Base-by-base conservation (phyloP, 306 rosid genomes). In the Rubus parviflorus region DNA sequence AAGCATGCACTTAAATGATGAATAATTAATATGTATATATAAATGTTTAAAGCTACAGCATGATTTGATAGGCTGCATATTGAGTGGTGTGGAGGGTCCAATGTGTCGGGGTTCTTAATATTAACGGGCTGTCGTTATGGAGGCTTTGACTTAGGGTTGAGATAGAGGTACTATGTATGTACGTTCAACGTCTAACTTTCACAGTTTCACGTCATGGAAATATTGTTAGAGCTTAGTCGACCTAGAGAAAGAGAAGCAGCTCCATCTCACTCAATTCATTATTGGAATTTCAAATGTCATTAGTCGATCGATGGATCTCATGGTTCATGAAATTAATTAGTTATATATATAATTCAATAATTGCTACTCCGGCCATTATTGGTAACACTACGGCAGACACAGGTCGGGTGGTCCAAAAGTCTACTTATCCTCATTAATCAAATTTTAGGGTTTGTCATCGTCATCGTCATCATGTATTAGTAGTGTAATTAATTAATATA, bases 111-210 rank as follows among this genome's bases (percentile, higher is more conserved):
- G 48, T 2, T 8, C 8, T 8, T 1, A 38, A 17, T 65, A 65
- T 35, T 7, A 3, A 37, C 8, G 25, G 41, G 66, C 13, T 15
- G 20, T 63, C 2, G 6, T 37, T 38, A 3, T 64, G 70, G 58
- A 74, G 8, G 19, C 70, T 41, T 61, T 74, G 78, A 74, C 78
- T 74, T 61, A 74, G 60, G 70, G 70, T 74, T 74, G 71, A 60
- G 66, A 25, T 5, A 1, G 69, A 51, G 53, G 42, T 62, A 67
- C 70, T 35, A 0, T 6, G 30, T 62, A 0, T 6, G 30, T 65
- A 19, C 42, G 46, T 62, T 61, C 58, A 58, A 62, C 78, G 70
- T 65, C 71, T 61, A 75, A 46, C 78, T 61, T 75, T 75, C 40
- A 45, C 22, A 46, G 70, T 61, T 75, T 75, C 40, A 45, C 22